Percentiles rank a stretch among this genome's conserved stretches.
These are phyloP conservation scores for Exophiala sp. DNA, from an alignment of 2,329 filamentous ascomycete genomes.

Conservation along the genomic window DNA sequence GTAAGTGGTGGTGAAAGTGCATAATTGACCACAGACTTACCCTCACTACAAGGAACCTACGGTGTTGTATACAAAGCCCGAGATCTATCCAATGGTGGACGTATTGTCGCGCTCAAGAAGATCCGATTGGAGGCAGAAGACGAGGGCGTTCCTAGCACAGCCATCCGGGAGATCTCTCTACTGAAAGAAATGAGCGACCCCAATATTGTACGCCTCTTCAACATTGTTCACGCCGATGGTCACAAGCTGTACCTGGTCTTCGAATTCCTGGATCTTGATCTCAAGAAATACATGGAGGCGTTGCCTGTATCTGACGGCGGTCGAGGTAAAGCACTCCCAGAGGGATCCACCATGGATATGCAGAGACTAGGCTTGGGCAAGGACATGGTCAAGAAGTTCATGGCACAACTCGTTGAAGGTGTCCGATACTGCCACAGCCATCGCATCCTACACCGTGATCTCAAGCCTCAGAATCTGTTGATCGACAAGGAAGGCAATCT, in stretches of 20 bases:
- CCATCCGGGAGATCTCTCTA: conserved; percentile 89
- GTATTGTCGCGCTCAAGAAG: conserved; percentile 91
- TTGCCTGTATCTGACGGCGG: conserved; percentile 80
- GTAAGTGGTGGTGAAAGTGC: conserved; percentile 49
- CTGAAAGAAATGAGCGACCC: conserved; percentile 92
- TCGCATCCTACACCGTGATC: conserved; percentile 78
- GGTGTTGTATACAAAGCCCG: conserved; percentile 93
- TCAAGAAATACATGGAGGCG: conserved; percentile 96
- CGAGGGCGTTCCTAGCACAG: conserved; percentile 87
- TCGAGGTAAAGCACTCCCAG: conserved; percentile 78
- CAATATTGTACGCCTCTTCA: conserved; percentile 81
- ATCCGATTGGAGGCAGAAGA: conserved; percentile 93
- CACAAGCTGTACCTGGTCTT: conserved; percentile 93
- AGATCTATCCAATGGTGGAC: conserved; percentile 74
- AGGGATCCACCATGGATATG: conserved; percentile 64
- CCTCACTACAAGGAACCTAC: conserved; percentile 67
- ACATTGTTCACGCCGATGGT: conserved; percentile 91
- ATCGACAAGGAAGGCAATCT: conserved; percentile 84
- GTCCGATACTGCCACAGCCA: conserved; percentile 86
- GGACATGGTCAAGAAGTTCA: conserved; percentile 87
- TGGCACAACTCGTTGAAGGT: conserved; percentile 80
- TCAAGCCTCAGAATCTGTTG: conserved; percentile 87
- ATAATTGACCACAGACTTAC: conserved; percentile 1
- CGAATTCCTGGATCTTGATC: conserved; percentile 84
- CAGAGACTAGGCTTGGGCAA: conserved; percentile 69